Percentiles rank a stretch among this genome's conserved stretches.
Evolutionary conservation across 1,284 basidiomycete species (phyloP).

Genomic region (Boletellus deceptivus): DNA sequence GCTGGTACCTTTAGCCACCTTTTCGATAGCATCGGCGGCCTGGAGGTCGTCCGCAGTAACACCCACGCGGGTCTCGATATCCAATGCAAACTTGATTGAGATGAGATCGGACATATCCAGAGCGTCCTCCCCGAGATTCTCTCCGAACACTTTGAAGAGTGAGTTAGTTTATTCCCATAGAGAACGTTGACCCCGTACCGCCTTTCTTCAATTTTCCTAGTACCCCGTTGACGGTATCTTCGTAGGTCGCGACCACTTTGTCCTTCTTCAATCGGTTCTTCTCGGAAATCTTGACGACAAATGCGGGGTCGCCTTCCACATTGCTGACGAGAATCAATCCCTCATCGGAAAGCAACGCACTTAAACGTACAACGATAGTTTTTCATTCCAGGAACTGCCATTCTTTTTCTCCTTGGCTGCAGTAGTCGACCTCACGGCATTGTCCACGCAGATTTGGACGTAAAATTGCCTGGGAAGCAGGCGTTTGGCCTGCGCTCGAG

Average conservation of each 20-base stretch:
- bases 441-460: neutral
- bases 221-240: neutral
- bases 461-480: neutral
- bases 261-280: neutral
- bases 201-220: neutral
- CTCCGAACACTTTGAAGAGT: conserved; percentile 6
- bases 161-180: neutral
- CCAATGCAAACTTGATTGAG: neutral
- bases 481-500: neutral
- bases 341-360: neutral
- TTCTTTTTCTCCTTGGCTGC: neutral
- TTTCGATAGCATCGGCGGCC: too few relatives aligned
- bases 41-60: too few relatives aligned
- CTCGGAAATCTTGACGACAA: conserved; percentile 1
- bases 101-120: neutral
- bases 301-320: neutral
- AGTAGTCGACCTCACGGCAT: neutral
- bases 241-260: neutral
- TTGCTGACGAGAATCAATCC: conserved; percentile 1
- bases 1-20: too few relatives aligned
- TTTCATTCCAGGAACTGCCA: neutral
- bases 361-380: conserved; percentile 6
- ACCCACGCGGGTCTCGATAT: too few relatives aligned
- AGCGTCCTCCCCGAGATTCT: neutral
- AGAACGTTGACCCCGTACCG: neutral